Evolutionary conservation across 768 basidiomycete species (phyloP).

Genomic region (Leccinum boreale): DNA sequence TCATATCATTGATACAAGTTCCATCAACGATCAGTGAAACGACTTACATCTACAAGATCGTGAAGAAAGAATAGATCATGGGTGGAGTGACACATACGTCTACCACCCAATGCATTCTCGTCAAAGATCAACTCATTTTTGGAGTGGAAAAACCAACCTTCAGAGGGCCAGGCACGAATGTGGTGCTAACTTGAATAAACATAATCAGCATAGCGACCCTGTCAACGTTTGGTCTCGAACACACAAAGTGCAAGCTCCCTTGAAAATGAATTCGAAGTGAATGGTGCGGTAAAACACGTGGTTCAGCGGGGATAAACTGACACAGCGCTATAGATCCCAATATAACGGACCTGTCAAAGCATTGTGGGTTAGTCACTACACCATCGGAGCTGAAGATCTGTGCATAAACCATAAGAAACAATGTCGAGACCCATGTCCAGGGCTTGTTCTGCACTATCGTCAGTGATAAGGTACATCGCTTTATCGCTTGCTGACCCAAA

Average conservation of each 20-base stretch:
- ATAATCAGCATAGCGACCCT: not conserved
- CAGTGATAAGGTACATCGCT: not conserved
- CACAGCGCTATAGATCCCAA: not conserved
- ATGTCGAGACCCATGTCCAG: not conserved
- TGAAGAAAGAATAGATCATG: not conserved
- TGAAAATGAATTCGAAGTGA: not conserved
- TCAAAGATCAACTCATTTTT: not conserved
- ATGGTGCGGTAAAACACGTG: not conserved
- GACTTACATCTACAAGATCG: not conserved
- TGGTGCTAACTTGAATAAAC: not conserved
- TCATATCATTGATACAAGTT: not conserved
- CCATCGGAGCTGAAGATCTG: not conserved
- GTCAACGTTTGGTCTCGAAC: not conserved
- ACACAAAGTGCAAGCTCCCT: not conserved
- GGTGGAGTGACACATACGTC: not conserved
- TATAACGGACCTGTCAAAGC: not conserved
- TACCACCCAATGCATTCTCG: not conserved
- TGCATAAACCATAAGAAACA: not conserved
- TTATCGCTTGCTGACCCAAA: not conserved
- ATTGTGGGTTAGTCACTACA: too few species aligned
- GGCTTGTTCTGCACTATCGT: not conserved
- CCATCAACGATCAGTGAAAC: not conserved
- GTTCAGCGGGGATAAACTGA: not conserved
- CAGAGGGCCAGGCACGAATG: not conserved
- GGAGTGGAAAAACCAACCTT: not conserved